Conservation (phyloP, 305 asterid genomes). For the Fraxinus ornus region DNA sequence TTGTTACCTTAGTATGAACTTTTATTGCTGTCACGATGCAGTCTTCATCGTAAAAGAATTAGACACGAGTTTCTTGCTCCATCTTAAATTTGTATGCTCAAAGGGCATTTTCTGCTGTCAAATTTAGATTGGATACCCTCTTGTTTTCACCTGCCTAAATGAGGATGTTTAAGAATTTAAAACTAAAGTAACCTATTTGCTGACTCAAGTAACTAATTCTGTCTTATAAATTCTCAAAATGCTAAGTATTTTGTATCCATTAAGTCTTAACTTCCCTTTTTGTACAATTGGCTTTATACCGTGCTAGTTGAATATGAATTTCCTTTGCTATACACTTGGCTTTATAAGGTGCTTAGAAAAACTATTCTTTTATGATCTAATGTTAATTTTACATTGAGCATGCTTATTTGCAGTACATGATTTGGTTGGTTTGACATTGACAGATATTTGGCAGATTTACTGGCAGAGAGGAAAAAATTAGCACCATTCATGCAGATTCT, state of each 20-base stretch:
- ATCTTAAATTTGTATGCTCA: not conserved
- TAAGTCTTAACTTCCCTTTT: not conserved
- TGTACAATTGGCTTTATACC: not conserved
- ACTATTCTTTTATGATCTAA: not conserved
- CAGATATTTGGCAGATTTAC: constrained; percentile 66
- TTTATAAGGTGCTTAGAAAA: not conserved
- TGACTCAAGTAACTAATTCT: not conserved
- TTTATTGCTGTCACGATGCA: not conserved
- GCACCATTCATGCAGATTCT: constrained; percentile 65
- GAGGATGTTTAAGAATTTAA: not conserved
- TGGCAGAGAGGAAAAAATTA: constrained; percentile 64
- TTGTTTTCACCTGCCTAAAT: not conserved
- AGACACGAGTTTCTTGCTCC: not conserved
- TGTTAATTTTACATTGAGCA: not conserved
- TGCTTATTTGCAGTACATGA: constrained; percentile 13
- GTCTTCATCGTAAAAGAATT: not conserved
- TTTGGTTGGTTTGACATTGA: constrained; percentile 25
- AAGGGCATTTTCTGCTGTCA: not conserved
- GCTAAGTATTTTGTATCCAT: not conserved
- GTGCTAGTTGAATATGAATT: not conserved
- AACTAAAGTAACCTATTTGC: not conserved
- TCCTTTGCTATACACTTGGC: not conserved
- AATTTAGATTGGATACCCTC: not conserved
- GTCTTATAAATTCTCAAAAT: not conserved
- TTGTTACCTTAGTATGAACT: not conserved